Base-by-base conservation (phyloP, 257 asterid species). In the Capsicum chinense region DNA sequence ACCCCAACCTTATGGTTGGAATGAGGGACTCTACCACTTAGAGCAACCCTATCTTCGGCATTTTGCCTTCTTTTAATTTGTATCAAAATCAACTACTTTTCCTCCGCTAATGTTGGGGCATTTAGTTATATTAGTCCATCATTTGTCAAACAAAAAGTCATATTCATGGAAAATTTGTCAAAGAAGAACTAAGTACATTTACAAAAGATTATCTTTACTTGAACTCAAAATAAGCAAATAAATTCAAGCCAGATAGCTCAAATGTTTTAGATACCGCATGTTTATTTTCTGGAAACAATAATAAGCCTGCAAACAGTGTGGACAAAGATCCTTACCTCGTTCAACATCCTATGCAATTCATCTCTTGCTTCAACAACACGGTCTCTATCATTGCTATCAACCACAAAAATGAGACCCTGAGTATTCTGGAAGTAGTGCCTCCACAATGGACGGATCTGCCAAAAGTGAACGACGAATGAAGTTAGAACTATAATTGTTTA, bases 351-450 rank as follows among this genome's bases (percentile, higher is more conserved):
- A 84, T 95, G 98, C 92, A 95, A 87, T 83, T 95, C 98, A 87
- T 93, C 97, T 85, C 99, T 94, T 33, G 98, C 98, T 88, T 94
- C 98, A 85, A 91, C 95, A 56, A 92, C 90, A 85, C 97, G 93
- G 83, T 94, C 98, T 89, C 97, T 92, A 84, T 95, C 99, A 85
- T 94, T 94, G 90, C 97, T 95, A 79, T 95, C 98, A 57, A 95
- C 97, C 80, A 95, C 98, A 83, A 93, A 95, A 44, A 95, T 95
- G 79, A 93, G 97, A 66, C 98, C 97, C 84, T 95, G 98, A 26
- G 97, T 93, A 92, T 94, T 94, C 79, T 94, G 98, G 90, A 94
- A 94, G 90, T 94, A 94, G 90, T 93, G 97, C 92, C 98, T 93
- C 98, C 98, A 94, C 91, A 95, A 85, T 79, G 98, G 97, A 83